Conservation (phyloP, 2,329 filamentous ascomycete genomes). For the Immersiporthe knoxdaviesiana region DNA sequence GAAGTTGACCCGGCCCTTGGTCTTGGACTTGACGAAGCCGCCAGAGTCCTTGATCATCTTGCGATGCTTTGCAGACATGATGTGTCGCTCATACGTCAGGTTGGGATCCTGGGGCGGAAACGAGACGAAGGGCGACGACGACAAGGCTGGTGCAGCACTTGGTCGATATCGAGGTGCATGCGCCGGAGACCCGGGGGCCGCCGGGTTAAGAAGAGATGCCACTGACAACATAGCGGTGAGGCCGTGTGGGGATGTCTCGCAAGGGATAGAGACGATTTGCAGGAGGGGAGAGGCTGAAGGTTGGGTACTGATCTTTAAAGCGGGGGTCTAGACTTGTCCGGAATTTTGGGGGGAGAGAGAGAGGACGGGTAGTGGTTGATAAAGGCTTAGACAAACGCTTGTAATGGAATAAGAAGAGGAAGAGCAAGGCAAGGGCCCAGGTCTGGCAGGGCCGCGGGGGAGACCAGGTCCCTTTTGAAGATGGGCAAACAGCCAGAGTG, state of each 20-base stretch:
- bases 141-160: constrained; percentile 45
- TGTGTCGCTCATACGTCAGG: constrained; percentile 35
- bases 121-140: constrained; percentile 42
- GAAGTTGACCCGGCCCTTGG: constrained; percentile 72
- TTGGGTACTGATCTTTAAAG: constrained; percentile 32
- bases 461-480: constrained; percentile 42
- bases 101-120: constrained; percentile 38
- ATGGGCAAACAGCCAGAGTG: constrained; percentile 44
- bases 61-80: constrained; percentile 44
- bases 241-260: constrained; percentile 41
- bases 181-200: constrained; percentile 45
- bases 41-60: constrained; percentile 69
- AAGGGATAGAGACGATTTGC: constrained; percentile 51
- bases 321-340: constrained; percentile 22
- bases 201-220: constrained; percentile 68
- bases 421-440: constrained; percentile 25
- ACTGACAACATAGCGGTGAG: constrained; percentile 63
- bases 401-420: constrained; percentile 35
- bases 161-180: constrained; percentile 47
- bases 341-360: constrained; percentile 20
- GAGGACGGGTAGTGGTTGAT: constrained; percentile 29
- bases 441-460: constrained; percentile 22
- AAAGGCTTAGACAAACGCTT: constrained; percentile 42
- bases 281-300: constrained; percentile 39
- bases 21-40: constrained; percentile 62